Conservation (phyloP, 1,284 basidiomycete genomes). For the Cryptococcus maquisensis region DNA sequence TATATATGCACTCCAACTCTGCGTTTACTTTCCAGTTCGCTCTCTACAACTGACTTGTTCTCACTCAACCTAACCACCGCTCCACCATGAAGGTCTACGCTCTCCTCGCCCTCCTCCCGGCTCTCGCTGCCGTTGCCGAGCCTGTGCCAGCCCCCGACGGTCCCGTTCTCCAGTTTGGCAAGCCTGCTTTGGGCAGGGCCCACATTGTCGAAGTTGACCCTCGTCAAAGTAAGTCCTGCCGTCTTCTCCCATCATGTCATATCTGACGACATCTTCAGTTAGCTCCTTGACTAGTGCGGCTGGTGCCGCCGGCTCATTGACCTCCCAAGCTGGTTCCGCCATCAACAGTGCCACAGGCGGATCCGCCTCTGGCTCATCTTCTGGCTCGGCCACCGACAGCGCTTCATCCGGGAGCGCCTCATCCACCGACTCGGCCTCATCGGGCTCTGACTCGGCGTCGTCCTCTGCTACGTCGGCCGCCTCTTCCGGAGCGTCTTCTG, state of each 20-base stretch:
- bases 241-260: not conserved
- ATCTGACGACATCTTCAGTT: not conserved
- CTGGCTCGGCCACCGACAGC: slow-evolving; percentile 13
- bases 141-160: slow-evolving; percentile 7
- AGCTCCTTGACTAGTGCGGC: not conserved
- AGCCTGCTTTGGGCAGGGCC: slow-evolving; percentile 9
- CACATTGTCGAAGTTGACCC: slow-evolving; percentile 5
- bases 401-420: slow-evolving; percentile 2
- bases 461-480: not conserved
- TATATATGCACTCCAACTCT: too few species aligned
- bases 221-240: slow-evolving; percentile 12
- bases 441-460: slow-evolving; percentile 6
- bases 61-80: too few species aligned
- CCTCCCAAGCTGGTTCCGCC: slow-evolving; percentile 6
- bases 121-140: slow-evolving; percentile 10
- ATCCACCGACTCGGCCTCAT: slow-evolving; percentile 8
- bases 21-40: too few species aligned
- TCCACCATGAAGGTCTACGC: slow-evolving; percentile 18
- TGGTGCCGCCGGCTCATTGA: slow-evolving; percentile 2
- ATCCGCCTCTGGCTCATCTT: slow-evolving; percentile 3
- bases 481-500: not conserved
- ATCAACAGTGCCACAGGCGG: slow-evolving; percentile 9
- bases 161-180: slow-evolving; percentile 8
- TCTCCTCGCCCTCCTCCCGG: slow-evolving; percentile 13
- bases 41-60: too few species aligned